phyloP scores from a whole-genome alignment of 2,329 filamentous ascomycete species.

The Cryphonectria carpinicola region DNA sequence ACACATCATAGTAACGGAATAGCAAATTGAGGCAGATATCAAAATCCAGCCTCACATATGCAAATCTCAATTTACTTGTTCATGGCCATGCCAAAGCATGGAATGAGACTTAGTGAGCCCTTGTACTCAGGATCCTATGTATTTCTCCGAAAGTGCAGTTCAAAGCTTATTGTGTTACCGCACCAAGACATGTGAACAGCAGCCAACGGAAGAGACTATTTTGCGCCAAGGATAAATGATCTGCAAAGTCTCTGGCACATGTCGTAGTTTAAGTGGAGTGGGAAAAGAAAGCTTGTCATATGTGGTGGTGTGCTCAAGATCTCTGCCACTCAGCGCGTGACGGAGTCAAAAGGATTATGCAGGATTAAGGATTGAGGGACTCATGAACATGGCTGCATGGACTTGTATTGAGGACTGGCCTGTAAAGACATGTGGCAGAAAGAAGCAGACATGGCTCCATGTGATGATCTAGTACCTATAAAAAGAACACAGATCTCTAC shows the following conservation, averaged over 20 bases:
- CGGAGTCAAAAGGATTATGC: neutral
- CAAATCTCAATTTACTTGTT: neutral
- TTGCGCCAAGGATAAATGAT: neutral
- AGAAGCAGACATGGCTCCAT: neutral
- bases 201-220: neutral
- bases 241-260: neutral
- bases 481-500: neutral
- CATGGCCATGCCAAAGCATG: neutral
- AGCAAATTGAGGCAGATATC: neutral
- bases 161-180: neutral
- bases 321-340: neutral
- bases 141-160: neutral
- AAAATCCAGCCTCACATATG: neutral
- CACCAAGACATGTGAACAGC: neutral
- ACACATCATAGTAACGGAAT: neutral
- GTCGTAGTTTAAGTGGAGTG: neutral
- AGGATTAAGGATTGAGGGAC: neutral
- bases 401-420: neutral
- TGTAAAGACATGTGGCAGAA: neutral
- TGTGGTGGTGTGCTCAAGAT: neutral
- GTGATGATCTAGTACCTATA: neutral
- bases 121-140: neutral
- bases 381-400: neutral
- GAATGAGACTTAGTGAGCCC: neutral
- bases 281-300: neutral